phyloP scores from a whole-genome alignment of 257 asterid genomes.

The Plantago ovata region DNA sequence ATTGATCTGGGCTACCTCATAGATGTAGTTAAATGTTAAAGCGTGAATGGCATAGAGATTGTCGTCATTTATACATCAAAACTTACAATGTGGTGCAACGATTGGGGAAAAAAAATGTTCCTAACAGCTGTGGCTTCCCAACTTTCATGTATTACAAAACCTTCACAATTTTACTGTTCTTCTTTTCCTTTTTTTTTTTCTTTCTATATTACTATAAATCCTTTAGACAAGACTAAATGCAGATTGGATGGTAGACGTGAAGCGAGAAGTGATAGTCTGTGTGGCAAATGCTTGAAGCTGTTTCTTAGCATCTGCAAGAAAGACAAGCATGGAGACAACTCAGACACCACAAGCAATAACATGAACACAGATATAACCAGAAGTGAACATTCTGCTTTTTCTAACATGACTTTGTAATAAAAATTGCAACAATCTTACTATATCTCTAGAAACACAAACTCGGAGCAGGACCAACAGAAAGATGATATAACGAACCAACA shows the following conservation, averaged over 20 bases:
- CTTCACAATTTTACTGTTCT: neutral
- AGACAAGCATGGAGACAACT: neutral
- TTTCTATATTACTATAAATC: constrained; percentile 5
- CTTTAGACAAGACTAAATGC: constrained; percentile 79
- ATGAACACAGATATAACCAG: neutral
- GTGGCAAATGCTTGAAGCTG: constrained; percentile 95
- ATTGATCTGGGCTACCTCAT: too few species aligned
- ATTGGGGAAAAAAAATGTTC: neutral
- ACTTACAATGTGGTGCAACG: neutral
- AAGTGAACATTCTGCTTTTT: neutral
- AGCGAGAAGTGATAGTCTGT: constrained; percentile 81
- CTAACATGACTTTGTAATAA: too few species aligned
- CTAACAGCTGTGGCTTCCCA: neutral
- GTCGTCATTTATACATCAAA: neutral
- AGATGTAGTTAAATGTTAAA: too few species aligned
- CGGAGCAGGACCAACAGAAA: too few species aligned
- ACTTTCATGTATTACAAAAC: constrained; percentile 27
- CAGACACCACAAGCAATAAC: neutral
- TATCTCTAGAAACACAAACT: neutral
- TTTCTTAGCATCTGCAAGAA: constrained; percentile 85
- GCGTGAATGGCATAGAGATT: too few species aligned
- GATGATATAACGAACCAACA: too few species aligned
- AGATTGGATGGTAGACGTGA: constrained; percentile 76
- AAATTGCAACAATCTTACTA: too few species aligned
- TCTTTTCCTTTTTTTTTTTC: neutral